These are phyloP conservation scores for Lactarius sanguifluus DNA, from an alignment of 768 basidiomycete genomes.

Conservation along the genomic window DNA sequence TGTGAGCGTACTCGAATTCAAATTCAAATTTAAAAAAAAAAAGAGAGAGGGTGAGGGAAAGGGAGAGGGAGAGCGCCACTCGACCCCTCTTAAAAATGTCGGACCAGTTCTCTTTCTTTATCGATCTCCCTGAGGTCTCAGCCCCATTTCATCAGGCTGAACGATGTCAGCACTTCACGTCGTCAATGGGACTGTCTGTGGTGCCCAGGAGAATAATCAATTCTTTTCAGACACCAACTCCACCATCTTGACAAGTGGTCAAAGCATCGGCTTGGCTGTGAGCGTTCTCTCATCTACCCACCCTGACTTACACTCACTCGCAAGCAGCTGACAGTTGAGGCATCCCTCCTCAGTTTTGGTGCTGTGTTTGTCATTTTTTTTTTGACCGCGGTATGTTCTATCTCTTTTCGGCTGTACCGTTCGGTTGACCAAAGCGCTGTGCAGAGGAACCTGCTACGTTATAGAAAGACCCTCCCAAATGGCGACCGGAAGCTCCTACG, in stretches of 20 bases:
- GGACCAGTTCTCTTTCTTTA: not conserved
- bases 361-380: conserved; percentile 1
- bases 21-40: too few species aligned
- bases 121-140: not conserved
- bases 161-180: not conserved
- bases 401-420: too few species aligned
- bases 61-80: not conserved
- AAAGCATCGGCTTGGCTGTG: conserved; percentile 41
- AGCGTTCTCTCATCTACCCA: conserved; percentile 2
- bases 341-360: conserved; percentile 28
- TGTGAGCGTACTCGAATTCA: too few species aligned
- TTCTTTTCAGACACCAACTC: not conserved
- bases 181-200: conserved; percentile 5
- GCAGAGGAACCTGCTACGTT: conserved; percentile 5
- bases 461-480: not conserved
- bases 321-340: conserved; percentile 37
- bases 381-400: conserved; percentile 14
- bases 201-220: not conserved
- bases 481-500: conserved; percentile 34
- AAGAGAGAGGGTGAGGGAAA: too few species aligned
- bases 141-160: not conserved
- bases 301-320: not conserved
- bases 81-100: not conserved
- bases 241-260: conserved; percentile 36
- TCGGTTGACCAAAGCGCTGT: not conserved